Base-by-base conservation (phyloP, 305 asterid genomes). In the Fraxinus nigra region DNA sequence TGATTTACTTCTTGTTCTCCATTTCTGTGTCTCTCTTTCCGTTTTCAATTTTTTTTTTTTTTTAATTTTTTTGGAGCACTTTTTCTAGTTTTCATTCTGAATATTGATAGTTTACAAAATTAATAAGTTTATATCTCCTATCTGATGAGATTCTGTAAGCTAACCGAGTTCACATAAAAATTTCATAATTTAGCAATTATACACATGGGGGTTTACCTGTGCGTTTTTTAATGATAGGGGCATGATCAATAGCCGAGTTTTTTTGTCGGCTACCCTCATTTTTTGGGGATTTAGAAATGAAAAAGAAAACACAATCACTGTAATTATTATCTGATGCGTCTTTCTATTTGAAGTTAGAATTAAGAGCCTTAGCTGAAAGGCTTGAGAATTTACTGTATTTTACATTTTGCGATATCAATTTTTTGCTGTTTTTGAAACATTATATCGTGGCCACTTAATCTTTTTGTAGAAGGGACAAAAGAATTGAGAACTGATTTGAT, bases 341-440 rank as follows among this genome's bases (percentile, higher is more conserved):
- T 43, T 79, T 69, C 46, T 43, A 13, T 20, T 79, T 79, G 69
- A 38, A 79, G 72, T 77, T 72, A 72, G 70, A 30, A 46, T 18
- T 18, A 16, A 34, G 63, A 40, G 38, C 34, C 70, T 69, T 79
- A 43, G 5, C 37, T 40, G 10, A 2, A 79, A 37, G 77, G 46
- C 24, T 24, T 30, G 37, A 1, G 72, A 43, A 33, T 70, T 30
- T 72, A 72, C 20, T 80, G 5, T 48, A 70, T 28, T 77, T 9
- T 43, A 40, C 38, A 7, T 76, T 61, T 13, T 43, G 16, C 32
- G 9, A 16, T 54, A 65, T 26, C 34, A 65, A 24, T 65, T 65
- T 65, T 2, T 26, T 28, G 37, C 18, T 28, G 20, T 24, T 11
- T 67, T 11, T n/a, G 74, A 10, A 28, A 26, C 35, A 9, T 67